Conservation (phyloP, 768 basidiomycete species). For the Hemileccinum impolitum region DNA sequence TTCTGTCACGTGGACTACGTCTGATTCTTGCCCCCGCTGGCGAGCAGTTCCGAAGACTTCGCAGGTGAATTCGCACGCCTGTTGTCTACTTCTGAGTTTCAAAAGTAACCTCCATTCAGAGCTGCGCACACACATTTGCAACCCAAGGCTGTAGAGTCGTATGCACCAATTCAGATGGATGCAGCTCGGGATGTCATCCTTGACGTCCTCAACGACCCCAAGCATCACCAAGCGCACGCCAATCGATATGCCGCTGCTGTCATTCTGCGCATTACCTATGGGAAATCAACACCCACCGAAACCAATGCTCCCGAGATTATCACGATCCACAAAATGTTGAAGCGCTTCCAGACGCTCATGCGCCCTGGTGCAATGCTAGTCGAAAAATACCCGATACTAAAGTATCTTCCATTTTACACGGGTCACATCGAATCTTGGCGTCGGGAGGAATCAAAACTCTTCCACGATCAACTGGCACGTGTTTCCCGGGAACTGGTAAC, state of each 20-base stretch:
- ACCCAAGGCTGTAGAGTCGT: slow-evolving; percentile 47
- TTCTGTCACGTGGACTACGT: slow-evolving; percentile 56
- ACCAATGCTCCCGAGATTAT: slow-evolving; percentile 32
- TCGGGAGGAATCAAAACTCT: slow-evolving; percentile 50
- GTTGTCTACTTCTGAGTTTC: background rate
- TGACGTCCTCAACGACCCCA: slow-evolving; percentile 32
- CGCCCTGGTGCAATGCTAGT: slow-evolving; percentile 35
- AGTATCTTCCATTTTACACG: slow-evolving; percentile 58
- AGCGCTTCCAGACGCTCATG: slow-evolving; percentile 36
- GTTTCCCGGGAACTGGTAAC: slow-evolving; percentile 46
- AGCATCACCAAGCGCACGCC: slow-evolving; percentile 51
- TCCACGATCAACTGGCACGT: slow-evolving; percentile 48
- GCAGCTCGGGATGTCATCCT: slow-evolving; percentile 29
- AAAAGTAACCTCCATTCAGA: slow-evolving; percentile 26
- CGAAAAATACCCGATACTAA: slow-evolving; percentile 36
- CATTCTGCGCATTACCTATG: slow-evolving; percentile 34
- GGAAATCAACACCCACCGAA: slow-evolving; percentile 31
- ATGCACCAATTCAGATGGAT: slow-evolving; percentile 46
- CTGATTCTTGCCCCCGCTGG: slow-evolving; percentile 54
- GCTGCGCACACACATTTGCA: slow-evolving; percentile 59
- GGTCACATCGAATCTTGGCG: slow-evolving; percentile 56
- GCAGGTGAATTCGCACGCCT: slow-evolving; percentile 37
- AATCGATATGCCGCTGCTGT: slow-evolving; percentile 41
- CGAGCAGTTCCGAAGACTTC: slow-evolving; percentile 58
- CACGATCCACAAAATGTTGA: slow-evolving; percentile 32